Conservation (phyloP, 2,329 filamentous ascomycete species). For the Cercospora citrullina region DNA sequence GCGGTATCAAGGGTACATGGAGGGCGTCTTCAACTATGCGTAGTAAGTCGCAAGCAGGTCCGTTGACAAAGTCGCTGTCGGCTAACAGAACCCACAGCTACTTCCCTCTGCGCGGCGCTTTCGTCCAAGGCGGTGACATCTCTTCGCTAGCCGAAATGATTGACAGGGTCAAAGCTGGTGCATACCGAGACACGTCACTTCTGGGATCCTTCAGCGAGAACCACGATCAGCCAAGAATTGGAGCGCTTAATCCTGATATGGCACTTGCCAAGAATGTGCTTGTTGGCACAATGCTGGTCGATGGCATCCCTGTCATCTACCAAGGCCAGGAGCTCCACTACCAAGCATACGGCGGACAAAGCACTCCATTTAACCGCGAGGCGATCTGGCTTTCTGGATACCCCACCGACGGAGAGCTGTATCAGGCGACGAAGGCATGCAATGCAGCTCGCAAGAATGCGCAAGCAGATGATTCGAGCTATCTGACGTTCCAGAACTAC, state of each 20-base stretch:
- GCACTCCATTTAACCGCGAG: slow-evolving; percentile 45
- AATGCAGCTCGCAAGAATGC: slow-evolving; percentile 55
- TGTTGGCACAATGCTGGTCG: slow-evolving; percentile 60
- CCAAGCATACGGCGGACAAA: slow-evolving; percentile 37
- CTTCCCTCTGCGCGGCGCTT: slow-evolving; percentile 42
- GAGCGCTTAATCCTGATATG: slow-evolving; percentile 53
- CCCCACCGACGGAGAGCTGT: slow-evolving; percentile 35
- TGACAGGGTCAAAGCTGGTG: slow-evolving; percentile 34
- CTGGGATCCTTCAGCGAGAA: slow-evolving; percentile 45
- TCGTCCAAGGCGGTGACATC: slow-evolving; percentile 43
- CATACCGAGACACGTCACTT: slow-evolving; percentile 42
- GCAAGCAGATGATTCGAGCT: slow-evolving; percentile 42
- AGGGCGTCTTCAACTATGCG: slow-evolving; percentile 52
- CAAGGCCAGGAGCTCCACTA: slow-evolving; percentile 66
- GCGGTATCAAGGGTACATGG: slow-evolving; percentile 46
- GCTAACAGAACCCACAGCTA: slow-evolving; percentile 32
- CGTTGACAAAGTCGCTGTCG: background rate
- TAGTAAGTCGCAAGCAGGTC: slow-evolving; percentile 32
- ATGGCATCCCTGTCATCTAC: slow-evolving; percentile 66
- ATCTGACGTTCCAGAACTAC: slow-evolving; percentile 44
- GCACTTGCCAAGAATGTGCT: slow-evolving; percentile 62
- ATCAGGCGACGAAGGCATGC: slow-evolving; percentile 42
- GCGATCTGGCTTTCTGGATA: slow-evolving; percentile 47
- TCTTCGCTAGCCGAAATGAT: slow-evolving; percentile 41
- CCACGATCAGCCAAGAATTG: slow-evolving; percentile 44